Base-by-base conservation (phyloP, 352 stramenopile species). In the Globisporangium uncinulatum region DNA sequence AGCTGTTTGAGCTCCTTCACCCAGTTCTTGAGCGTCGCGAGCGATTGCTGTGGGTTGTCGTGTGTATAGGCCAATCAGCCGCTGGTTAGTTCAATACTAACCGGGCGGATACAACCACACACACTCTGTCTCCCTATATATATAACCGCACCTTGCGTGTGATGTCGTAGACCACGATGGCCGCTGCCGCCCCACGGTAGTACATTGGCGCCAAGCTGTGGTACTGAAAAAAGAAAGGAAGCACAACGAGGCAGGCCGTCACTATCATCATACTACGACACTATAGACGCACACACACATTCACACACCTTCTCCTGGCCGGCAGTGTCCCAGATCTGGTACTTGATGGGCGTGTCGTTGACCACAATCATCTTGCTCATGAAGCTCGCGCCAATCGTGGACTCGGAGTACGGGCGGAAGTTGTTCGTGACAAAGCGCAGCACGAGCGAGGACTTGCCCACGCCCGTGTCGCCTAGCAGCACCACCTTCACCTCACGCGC, bases 121-220 rank as follows among this genome's bases (percentile, higher is more conserved):
- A 13, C 34, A 15, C 7, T 11, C 14, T 3, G 11, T 10, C 50
- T 39, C 51, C 14, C 17, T 41, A 20, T 21, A 46, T 9, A 43
- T 39, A 14, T 11, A 4, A 43, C 41, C 71, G 71, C 55, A 93
- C 74, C 64, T 97, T 92, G 70, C 89, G 85, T 24, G 96, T 99
- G 67, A 99, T 98, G 85, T 99, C 97, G 70, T 98, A 99, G 14
- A 99, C 96, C 51, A 99, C 83, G 65, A 99, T 97, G 8, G 96
- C 96, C 9, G 94, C 95, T 6, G 94, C 90, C n/a, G 97, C 97
- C 62, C 94, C 95, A 55, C 96, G 79, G 75, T 99, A 99, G 78
- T 99, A 99, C 95, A 99, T 99, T 19, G 97, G 96, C 31, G 96
- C 96, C 42, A 99, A 71, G 49, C 87, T 97, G 61, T 98, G 92